Base-by-base conservation (phyloP, 108 stramenopile genomes). In the Skeletonema costatum region DNA sequence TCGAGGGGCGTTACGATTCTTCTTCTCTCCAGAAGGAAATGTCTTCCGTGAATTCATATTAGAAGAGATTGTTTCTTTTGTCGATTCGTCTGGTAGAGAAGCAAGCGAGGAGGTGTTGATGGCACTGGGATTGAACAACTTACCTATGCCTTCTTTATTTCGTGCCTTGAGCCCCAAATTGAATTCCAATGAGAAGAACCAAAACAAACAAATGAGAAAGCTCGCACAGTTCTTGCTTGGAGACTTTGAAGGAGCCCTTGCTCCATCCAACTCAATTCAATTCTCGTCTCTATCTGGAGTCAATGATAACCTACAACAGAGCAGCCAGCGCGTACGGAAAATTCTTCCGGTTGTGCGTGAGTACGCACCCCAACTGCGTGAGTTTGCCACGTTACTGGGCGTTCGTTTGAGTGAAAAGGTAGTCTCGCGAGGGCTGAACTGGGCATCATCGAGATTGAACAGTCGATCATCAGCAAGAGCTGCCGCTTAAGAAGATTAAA, bases 11-110 rank as follows among this genome's bases (percentile, higher is more conserved):
- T 74, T 98, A 13, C 75, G 85, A 32, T 98, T 98, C 83, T 96
- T 98, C 86, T 98, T 98, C 85, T 82, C 86, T 32, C 86, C 92
- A 13, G 97, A 98, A 70, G 97, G 97, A 14, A 70, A 90, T 60
- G 87, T 93, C 10, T 96, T 98, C 71, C 78, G 97, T 39, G 96
- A 96, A 65, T 98, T 97, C 68, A 84, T 98, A 66, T 62, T 89
- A 62, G 97, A 98, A 31, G 97, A 98, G 73, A 87, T 89, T 74
- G 93, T 93, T 0, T 88, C 88, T 5, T 87, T 92, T 35, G 92
- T 93, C 0, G 95, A 93, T 74, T 89, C 91, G n/a, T 85, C 87
- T 1, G 75, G 87, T 25, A 84, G 95, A 17, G 87, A 91, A 33
- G 92, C 91, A 50, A 66, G 76, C 8, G 89, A 86, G 60, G 90